These are phyloP conservation scores for Fusarium lateritium DNA, from an alignment of 2,329 filamentous ascomycete species.

Conservation along the genomic window DNA sequence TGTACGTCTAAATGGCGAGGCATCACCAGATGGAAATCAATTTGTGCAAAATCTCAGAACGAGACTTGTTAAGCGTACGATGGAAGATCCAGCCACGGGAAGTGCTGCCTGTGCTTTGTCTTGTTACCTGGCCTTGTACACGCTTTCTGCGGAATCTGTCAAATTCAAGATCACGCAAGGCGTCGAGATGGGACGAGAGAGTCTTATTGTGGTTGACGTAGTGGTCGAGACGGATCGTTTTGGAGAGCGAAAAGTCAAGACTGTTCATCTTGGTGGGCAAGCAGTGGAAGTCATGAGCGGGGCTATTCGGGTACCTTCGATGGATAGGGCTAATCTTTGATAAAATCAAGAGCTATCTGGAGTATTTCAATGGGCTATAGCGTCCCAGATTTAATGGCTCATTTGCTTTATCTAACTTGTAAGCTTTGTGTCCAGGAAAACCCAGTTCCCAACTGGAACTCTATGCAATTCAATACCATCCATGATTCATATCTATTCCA, in stretches of 20 bases:
- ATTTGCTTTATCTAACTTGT: not conserved
- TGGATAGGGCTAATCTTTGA: too few relatives aligned
- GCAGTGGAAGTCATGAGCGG: constrained; percentile 27
- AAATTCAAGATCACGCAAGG: constrained; percentile 72
- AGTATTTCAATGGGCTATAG: too few relatives aligned
- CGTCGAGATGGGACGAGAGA: constrained; percentile 75
- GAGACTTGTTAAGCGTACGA: constrained; percentile 67
- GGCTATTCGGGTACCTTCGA: not conserved
- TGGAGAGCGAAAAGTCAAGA: constrained; percentile 6
- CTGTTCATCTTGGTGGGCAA: constrained; percentile 28
- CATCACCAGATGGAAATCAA: constrained; percentile 33
- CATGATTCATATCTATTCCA: not conserved
- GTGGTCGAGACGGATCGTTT: constrained; percentile 26
- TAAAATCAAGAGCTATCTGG: too few relatives aligned
- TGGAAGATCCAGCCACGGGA: constrained; percentile 74
- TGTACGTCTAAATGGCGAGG: constrained; percentile 56
- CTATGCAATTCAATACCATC: not conserved
- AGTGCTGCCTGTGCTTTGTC: constrained; percentile 71
- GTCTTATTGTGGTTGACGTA: constrained; percentile 64
- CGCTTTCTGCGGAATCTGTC: constrained; percentile 45
- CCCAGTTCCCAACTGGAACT: not conserved
- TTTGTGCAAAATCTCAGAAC: constrained; percentile 62
- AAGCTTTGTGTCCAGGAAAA: too few relatives aligned
- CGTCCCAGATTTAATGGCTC: not conserved
- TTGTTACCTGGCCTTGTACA: constrained; percentile 65